Evolutionary conservation across 129 eudicot genomes (phyloP).

Genomic region (Erigeron canadensis): DNA sequence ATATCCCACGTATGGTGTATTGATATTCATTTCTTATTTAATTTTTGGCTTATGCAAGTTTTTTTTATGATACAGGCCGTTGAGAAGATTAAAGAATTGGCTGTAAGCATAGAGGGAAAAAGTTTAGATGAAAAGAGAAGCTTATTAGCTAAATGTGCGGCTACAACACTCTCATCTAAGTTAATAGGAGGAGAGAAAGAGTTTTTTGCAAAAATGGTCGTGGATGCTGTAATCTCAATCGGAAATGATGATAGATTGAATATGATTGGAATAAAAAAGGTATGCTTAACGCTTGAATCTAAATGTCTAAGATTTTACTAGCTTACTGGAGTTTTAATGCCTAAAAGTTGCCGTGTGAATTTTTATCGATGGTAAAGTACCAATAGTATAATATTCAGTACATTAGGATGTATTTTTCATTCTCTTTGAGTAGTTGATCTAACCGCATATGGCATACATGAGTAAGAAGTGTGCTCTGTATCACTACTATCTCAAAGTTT

Average conservation of each 20-base stretch:
- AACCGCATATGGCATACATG: neutral
- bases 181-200: conserved; percentile 99
- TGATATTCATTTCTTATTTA: conserved; percentile 2
- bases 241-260: conserved; percentile 87
- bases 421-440: neutral
- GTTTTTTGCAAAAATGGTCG: conserved; percentile 94
- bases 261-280: conserved; percentile 98
- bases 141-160: conserved; percentile 93
- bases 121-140: conserved; percentile 87
- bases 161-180: conserved; percentile 93
- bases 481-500: no score
- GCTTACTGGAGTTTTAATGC: no score
- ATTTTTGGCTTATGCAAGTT: neutral
- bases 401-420: conserved; percentile 12
- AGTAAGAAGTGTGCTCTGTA: neutral
- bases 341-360: neutral
- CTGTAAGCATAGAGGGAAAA: conserved; percentile 93
- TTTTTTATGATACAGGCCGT: conserved; percentile 48
- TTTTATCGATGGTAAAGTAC: neutral
- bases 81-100: conserved; percentile 81
- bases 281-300: conserved; percentile 26
- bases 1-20: neutral
- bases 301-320: neutral
- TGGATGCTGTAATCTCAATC: conserved; percentile 92
- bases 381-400: neutral